Evolutionary conservation across 495 filamentous ascomycete species (phyloP), one percentile per base, ranked within the genome.

Genomic region (Lepidopterella palustris): DNA sequence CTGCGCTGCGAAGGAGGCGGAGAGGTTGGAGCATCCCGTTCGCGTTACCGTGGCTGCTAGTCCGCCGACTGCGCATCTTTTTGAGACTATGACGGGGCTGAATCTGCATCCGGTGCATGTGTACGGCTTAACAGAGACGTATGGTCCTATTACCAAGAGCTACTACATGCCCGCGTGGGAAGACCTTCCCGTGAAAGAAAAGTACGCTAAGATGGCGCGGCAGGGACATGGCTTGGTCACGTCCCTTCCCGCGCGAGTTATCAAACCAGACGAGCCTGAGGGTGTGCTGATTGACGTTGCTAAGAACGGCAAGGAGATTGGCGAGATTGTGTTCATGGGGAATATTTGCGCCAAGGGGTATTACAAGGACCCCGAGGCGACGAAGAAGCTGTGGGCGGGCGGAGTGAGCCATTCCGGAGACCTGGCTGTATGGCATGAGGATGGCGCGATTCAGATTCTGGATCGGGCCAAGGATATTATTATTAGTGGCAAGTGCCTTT

Each of bases 381-480:
- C 93, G 51, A 76, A 78, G 53, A 95, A 90, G 78, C 75, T 97
- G 20, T 97, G 95, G 70, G 84, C 80, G 0, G 95, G 95, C 5
- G 95, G 93, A 13, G 90, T 86, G 21, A 73, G 90, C 48, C 95
- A 95, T 71, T 88, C 87, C 10, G 93, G 95, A 0, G 93, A 98
- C 68, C 72, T 98, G 56, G 93, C 93, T 4, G 92, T 98, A 4
- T 89, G 87, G 87, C 88, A 95, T 69, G 79, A 85, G 0, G 92
- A 97, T 68, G 91, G 92, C 1, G 84, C 88, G 50, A 83, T 91
- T 45, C 89, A 97, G 77, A 96, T 98, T 62, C 77, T 95, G 60
- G 93, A 98, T 72, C 80, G 93, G 32, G 88, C 89, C 3, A 98
- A 97, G 76, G 93, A 98, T 70, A 97, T 98, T 47, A 97, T 98